Evolutionary conservation across 2,329 filamentous ascomycete genomes (phyloP).

Genomic region (Drechmeria coniospora): DNA sequence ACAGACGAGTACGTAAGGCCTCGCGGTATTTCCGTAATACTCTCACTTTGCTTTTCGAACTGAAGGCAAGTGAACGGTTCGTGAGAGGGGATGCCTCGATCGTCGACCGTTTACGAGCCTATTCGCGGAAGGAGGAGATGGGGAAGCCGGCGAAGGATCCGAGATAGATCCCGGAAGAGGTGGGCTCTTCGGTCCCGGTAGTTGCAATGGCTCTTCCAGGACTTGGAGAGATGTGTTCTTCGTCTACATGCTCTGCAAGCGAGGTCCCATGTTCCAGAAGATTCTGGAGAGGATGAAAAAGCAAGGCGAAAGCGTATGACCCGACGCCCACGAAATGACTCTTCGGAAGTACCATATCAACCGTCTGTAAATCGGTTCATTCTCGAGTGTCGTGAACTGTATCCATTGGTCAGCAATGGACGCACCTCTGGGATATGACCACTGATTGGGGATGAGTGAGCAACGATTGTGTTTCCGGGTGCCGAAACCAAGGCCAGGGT

Average conservation of each 20-base stretch:
- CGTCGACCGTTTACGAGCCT: conserved; percentile 12
- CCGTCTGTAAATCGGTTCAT: too few species aligned
- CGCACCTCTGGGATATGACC: not conserved
- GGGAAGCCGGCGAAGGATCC: conserved; percentile 12
- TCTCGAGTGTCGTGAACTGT: not conserved
- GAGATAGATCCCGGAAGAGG: conserved; percentile 13
- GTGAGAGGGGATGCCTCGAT: conserved; percentile 14
- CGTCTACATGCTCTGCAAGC: too few species aligned
- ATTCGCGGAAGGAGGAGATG: conserved; percentile 13
- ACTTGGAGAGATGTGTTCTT: conserved; percentile 8
- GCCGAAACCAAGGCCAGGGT: conserved; percentile 8
- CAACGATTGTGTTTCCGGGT: too few species aligned
- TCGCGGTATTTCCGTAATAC: conserved; percentile 18
- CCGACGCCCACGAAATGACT: too few species aligned
- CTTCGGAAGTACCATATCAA: too few species aligned
- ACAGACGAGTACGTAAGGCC: conserved; percentile 16
- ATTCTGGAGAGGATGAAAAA: too few species aligned
- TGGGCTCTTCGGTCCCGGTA: conserved; percentile 6
- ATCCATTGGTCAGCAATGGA: not conserved
- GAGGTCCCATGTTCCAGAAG: too few species aligned
- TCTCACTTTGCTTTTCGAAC: conserved; percentile 18
- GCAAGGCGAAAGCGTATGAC: too few species aligned
- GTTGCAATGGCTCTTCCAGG: conserved; percentile 5
- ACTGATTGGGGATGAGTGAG: too few species aligned
- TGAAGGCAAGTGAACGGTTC: conserved; percentile 20